A percentile compares a stretch with the other conserved stretches of the same genome.
Conservation (phyloP, 2,329 filamentous ascomycete species). For the Ophiostoma australiae region DNA sequence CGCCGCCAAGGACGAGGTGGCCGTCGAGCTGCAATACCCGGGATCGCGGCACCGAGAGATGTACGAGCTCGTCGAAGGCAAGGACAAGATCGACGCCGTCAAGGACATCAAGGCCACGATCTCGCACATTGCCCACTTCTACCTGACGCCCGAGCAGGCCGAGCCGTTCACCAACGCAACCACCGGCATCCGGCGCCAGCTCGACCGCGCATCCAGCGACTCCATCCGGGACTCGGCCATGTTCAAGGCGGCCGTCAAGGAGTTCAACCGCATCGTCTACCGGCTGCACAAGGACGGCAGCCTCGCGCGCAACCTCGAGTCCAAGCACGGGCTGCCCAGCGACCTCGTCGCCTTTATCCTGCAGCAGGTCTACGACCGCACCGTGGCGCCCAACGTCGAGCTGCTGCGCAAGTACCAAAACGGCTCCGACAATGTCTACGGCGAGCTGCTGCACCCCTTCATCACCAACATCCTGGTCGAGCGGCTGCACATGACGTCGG, state of each 20-base stretch:
- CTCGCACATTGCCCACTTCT: constrained; percentile 65
- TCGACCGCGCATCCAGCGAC: constrained; percentile 68
- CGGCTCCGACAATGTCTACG: constrained; percentile 90
- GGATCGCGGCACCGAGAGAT: constrained; percentile 44
- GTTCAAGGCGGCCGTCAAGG: constrained; percentile 66
- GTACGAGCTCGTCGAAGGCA: constrained; percentile 69
- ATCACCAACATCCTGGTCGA: constrained; percentile 74
- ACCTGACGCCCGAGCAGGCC: constrained; percentile 66
- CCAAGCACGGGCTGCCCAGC: constrained; percentile 63
- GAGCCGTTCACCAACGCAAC: constrained; percentile 65
- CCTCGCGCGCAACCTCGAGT: constrained; percentile 66
- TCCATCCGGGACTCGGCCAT: constrained; percentile 59
- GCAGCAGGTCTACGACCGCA: constrained; percentile 83
- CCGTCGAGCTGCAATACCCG: constrained; percentile 76
- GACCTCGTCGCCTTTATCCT: constrained; percentile 75
- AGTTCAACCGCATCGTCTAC: constrained; percentile 70
- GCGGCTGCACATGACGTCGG: constrained; percentile 70
- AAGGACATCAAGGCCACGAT: constrained; percentile 68
- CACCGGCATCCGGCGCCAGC: constrained; percentile 67
- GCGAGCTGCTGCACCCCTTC: constrained; percentile 82
- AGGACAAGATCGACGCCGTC: constrained; percentile 72
- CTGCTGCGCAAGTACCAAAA: constrained; percentile 79
- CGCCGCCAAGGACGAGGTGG: constrained; percentile 49
- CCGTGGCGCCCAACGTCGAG: constrained; percentile 83
- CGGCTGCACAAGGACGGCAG: constrained; percentile 63